Percentiles rank a stretch among this genome's conserved stretches.
Evolutionary conservation across 2,329 filamentous ascomycete genomes (phyloP).

Genomic region (Ophiostoma piceae): DNA sequence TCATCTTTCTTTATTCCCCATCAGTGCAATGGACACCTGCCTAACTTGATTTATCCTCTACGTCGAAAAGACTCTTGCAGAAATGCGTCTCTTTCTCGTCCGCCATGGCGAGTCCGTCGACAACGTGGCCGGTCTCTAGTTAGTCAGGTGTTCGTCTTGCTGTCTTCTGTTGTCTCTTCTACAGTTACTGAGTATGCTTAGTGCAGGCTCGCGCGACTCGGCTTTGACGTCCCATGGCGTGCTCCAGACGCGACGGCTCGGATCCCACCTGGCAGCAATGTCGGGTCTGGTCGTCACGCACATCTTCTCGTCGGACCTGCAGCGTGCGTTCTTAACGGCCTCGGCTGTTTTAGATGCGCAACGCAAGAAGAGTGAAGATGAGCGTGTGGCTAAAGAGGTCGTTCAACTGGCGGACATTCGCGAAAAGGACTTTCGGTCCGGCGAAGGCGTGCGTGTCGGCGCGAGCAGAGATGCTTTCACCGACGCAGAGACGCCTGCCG

Average conservation of each 20-base stretch:
- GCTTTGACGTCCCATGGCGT: conserved; percentile 75
- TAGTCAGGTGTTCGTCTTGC: conserved; percentile 23
- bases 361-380: conserved; percentile 21
- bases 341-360: conserved; percentile 58
- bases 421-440: conserved; percentile 69
- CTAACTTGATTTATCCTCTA: background rate
- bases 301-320: conserved; percentile 73
- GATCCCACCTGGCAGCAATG: conserved; percentile 49
- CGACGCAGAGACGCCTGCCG: conserved; percentile 62
- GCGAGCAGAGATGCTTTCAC: conserved; percentile 25
- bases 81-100: conserved; percentile 67
- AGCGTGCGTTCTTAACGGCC: conserved; percentile 48
- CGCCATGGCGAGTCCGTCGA: conserved; percentile 88
- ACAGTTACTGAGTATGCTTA: conserved; percentile 26
- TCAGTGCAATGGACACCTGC: background rate
- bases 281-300: conserved; percentile 42
- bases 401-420: conserved; percentile 49
- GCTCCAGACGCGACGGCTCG: conserved; percentile 70
- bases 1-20: background rate
- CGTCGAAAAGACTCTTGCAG: conserved; percentile 16
- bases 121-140: conserved; percentile 76
- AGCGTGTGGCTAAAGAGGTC: conserved; percentile 29
- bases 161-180: conserved; percentile 33
- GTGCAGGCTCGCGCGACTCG: conserved; percentile 76
- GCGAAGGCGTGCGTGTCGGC: conserved; percentile 59